Evolutionary conservation across 805 yeast genomes (phyloP).

Genomic region (Yarrowia sp.): DNA sequence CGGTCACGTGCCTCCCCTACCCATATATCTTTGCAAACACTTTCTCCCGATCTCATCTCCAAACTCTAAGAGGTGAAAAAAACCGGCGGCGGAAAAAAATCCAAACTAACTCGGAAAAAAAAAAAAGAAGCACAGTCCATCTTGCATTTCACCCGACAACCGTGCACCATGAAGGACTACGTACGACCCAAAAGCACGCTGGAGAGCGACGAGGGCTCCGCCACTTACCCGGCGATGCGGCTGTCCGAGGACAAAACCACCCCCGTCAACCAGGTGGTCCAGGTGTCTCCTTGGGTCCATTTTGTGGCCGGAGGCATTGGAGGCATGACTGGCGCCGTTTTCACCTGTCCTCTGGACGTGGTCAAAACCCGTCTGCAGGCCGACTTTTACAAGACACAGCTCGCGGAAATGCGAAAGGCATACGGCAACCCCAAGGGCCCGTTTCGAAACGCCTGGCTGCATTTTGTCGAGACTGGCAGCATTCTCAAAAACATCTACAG

Average conservation of each 20-base stretch:
- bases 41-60: not conserved
- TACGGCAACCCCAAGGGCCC: slow-evolving; percentile 30
- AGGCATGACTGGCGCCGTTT: slow-evolving; percentile 96
- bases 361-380: slow-evolving; percentile 94
- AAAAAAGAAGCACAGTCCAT: not conserved
- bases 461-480: slow-evolving; percentile 75
- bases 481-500: slow-evolving; percentile 66
- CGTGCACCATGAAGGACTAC: slow-evolving; percentile 23
- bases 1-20: too few relatives aligned
- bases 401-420: slow-evolving; percentile 31
- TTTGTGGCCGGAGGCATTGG: slow-evolving; percentile 59
- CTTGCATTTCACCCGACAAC: not conserved
- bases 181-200: slow-evolving; percentile 23
- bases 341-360: slow-evolving; percentile 93
- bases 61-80: not conserved
- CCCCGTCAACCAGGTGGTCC: slow-evolving; percentile 28
- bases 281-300: slow-evolving; percentile 49
- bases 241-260: slow-evolving; percentile 1
- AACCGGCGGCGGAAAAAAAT: not conserved
- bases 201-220: slow-evolving; percentile 25
- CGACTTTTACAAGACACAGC: slow-evolving; percentile 53
- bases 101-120: not conserved
- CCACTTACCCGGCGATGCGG: slow-evolving; percentile 23
- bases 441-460: slow-evolving; percentile 53
- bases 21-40: too few relatives aligned